Conservation (phyloP, 2,329 filamentous ascomycete genomes). For the Apiospora sp. region DNA sequence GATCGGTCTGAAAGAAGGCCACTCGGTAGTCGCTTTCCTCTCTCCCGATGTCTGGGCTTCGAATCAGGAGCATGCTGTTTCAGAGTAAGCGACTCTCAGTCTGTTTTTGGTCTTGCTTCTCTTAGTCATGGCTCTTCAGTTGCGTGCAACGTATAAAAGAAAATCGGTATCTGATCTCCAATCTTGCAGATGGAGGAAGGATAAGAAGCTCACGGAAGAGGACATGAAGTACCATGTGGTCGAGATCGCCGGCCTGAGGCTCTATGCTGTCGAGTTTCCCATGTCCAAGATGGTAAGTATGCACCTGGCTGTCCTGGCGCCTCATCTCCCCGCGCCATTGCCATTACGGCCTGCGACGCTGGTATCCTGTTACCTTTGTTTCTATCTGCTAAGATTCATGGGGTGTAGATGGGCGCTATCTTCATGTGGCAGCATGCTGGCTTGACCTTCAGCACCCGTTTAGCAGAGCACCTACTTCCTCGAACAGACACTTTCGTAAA, state of each 20-base stretch:
- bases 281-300: constrained; percentile 37
- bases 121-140: neutral
- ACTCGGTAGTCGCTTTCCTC: constrained; percentile 40
- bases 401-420: constrained; percentile 41
- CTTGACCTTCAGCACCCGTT: constrained; percentile 54
- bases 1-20: constrained; percentile 38
- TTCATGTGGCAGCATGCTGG: constrained; percentile 57
- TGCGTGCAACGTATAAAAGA: neutral
- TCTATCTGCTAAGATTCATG: neutral
- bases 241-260: constrained; percentile 49
- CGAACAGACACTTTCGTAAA: constrained; percentile 46
- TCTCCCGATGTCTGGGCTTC: constrained; percentile 38
- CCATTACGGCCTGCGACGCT: neutral
- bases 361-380: neutral
- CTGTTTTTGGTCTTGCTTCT: neutral
- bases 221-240: constrained; percentile 50
- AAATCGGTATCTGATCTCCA: neutral
- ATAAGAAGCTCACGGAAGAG: constrained; percentile 43
- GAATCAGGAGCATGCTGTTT: constrained; percentile 42
- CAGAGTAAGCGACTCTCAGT: constrained; percentile 33
- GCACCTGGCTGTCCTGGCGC: neutral
- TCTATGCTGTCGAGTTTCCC: constrained; percentile 55
- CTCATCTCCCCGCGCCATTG: neutral
- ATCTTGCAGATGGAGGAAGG: constrained; percentile 37
- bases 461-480: constrained; percentile 53